phyloP scores from a whole-genome alignment of 306 rosid species.

The Medicago truncatula region DNA sequence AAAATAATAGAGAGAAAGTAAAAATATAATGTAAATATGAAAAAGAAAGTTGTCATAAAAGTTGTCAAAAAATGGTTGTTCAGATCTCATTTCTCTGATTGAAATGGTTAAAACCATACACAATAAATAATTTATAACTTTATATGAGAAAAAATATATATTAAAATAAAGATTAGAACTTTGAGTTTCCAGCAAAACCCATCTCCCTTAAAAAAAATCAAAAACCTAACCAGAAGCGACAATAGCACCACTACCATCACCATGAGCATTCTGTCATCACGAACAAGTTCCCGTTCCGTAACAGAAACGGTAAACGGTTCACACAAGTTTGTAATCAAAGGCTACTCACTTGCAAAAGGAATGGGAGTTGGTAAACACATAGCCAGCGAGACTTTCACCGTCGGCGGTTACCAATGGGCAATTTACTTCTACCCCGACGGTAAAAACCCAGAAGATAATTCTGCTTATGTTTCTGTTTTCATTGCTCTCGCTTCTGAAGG shows the following conservation, averaged over 20 bases:
- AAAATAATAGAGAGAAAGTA: too few relatives aligned
- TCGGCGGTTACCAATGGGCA: conserved; percentile 99
- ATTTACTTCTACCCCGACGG: conserved; percentile 96
- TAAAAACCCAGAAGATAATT: conserved; percentile 89
- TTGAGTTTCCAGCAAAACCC: not conserved
- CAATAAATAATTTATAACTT: too few relatives aligned
- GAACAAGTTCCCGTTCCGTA: conserved; percentile 85
- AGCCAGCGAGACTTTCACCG: conserved; percentile 87
- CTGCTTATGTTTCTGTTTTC: conserved; percentile 93
- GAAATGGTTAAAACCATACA: too few relatives aligned
- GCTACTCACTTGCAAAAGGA: conserved; percentile 90
- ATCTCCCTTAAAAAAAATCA: not conserved
- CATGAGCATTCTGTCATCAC: conserved; percentile 53
- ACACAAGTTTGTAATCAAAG: conserved; percentile 87
- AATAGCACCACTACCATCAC: too few relatives aligned
- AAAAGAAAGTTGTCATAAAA: too few relatives aligned
- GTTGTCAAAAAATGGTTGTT: too few relatives aligned
- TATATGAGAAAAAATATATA: too few relatives aligned
- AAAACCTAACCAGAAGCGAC: too few relatives aligned
- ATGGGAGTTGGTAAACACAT: conserved; percentile 95
- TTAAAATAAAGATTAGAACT: not conserved
- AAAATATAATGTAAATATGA: too few relatives aligned
- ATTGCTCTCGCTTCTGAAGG: conserved; percentile 96
- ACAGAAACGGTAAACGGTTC: conserved; percentile 96
- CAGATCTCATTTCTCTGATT: too few relatives aligned